These are phyloP conservation scores for Eremothecium cymbalariae DNA, from an alignment of 1,139 yeast species.

Conservation along the genomic window DNA sequence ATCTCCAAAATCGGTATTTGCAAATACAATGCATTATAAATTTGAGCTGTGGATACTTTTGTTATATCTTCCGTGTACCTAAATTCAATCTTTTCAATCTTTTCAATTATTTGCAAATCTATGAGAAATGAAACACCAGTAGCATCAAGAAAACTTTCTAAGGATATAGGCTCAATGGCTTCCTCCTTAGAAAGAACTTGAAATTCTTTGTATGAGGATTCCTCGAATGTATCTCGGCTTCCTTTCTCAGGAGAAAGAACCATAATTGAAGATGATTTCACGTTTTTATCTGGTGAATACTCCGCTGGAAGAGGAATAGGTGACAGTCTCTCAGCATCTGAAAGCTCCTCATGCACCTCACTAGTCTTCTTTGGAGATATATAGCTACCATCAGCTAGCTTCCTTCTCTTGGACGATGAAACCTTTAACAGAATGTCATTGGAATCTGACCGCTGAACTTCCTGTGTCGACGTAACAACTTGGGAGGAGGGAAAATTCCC, in stretches of 20 bases:
- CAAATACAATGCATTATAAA: slow-evolving; percentile 23
- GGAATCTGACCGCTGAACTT: slow-evolving; percentile 1
- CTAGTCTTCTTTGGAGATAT: slow-evolving; percentile 6
- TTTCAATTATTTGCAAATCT: slow-evolving; percentile 39
- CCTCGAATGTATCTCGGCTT: neutral
- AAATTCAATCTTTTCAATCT: slow-evolving; percentile 15
- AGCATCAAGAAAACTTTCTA: slow-evolving; percentile 37
- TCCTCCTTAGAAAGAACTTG: slow-evolving; percentile 1
- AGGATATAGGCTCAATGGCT: slow-evolving; percentile 11
- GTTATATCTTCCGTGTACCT: slow-evolving; percentile 9
- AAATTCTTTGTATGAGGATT: neutral
- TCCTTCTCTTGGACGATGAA: slow-evolving; percentile 10
- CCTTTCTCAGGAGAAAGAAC: neutral
- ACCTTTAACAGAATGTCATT: neutral
- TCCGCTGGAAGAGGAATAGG: slow-evolving; percentile 21
- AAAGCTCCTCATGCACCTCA: slow-evolving; percentile 17
- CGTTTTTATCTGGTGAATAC: slow-evolving; percentile 2
- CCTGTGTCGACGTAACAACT: slow-evolving; percentile 11
- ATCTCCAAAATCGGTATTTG: slow-evolving; percentile 39
- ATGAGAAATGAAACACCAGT: slow-evolving; percentile 46
- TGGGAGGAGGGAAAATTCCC: slow-evolving; percentile 6
- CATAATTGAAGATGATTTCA: slow-evolving; percentile 8
- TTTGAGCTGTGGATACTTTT: slow-evolving; percentile 11
- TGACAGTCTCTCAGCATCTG: slow-evolving; percentile 27
- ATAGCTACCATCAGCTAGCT: slow-evolving; percentile 8